Evolutionary conservation across 139 green algal species (phyloP), one percentile per base, ranked within the genome.

Genomic region (Chlorella sorokiniana): DNA sequence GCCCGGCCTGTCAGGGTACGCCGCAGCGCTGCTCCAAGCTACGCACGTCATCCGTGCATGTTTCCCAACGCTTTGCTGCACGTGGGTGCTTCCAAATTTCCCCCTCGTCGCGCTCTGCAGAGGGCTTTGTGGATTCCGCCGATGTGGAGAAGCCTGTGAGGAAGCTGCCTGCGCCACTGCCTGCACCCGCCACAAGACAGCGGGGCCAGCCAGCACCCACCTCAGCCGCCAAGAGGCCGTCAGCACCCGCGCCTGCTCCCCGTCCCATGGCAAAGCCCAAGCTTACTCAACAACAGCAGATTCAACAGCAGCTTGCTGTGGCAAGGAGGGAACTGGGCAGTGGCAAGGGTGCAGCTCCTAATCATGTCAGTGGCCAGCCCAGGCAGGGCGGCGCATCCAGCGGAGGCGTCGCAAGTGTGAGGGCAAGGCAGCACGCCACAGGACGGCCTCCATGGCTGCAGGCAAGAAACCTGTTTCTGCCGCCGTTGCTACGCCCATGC

Each of bases 1-100:
- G 72, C 51, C 72, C 72, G 16, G 37, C 35, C 37, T 79, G 72
- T 37, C 9, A 68, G 35, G 56, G 72, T 79, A 33, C 64, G 45
- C 37, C 48, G n/a, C 18, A 4, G 62, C 5, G 27, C 8, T 3
- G 62, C 29, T 42, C 18, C n/a, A 25, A 10, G 8, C 42, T 4
- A 29, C 2, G 35, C 37, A 29, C 37, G 35, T 41, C 41, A 59
- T 14, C 23, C 40, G 45, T 33, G 35, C 64, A 41, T 33, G 37
- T 4, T 44, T 0, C 35, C 9, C 18, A 31, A 35, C 37, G 29
- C 22, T 22, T 10, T 33, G 61, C 61, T 40, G 61, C 64, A 27
- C n/a, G n/a, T n/a, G n/a, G 64, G 31, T 42, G 31, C 35, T 29
- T 71, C 64, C 33, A 3, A 10, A 31, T 20, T 23, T 61, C 27